Conservation (phyloP, 129 eudicot genomes). For the Lonicera japonica region DNA sequence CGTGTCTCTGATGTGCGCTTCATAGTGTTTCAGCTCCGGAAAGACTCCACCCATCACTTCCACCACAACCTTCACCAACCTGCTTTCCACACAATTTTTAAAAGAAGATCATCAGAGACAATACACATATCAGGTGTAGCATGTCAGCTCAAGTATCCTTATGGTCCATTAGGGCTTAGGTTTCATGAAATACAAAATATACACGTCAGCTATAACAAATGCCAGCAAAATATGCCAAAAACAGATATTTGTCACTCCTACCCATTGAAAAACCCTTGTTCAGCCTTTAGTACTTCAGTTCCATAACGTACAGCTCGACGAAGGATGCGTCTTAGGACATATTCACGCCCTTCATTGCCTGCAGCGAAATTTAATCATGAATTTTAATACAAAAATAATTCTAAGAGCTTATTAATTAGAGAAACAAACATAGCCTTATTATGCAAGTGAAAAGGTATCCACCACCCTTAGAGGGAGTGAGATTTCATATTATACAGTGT, state of each 20-base stretch:
- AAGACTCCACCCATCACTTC: conserved; percentile 81
- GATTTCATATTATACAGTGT: no score
- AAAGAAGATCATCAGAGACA: conserved; percentile 1
- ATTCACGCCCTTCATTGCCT: conserved; percentile 99
- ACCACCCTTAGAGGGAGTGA: no score
- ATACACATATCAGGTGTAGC: neutral
- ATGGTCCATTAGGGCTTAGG: neutral
- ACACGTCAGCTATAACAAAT: neutral
- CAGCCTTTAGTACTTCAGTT: conserved; percentile 81
- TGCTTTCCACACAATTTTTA: conserved; percentile 19
- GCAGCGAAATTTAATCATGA: conserved; percentile 13
- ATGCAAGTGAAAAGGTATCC: no score
- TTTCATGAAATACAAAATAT: neutral
- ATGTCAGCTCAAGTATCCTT: neutral
- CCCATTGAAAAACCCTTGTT: conserved; percentile 87
- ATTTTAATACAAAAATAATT: neutral
- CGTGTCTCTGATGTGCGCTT: conserved; percentile 47
- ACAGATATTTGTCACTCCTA: conserved; percentile 12
- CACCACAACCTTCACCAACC: conserved; percentile 78
- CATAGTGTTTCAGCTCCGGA: conserved; percentile 75
- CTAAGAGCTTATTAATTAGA: neutral
- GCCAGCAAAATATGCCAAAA: neutral
- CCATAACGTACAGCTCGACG: conserved; percentile 98
- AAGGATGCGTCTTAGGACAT: conserved; percentile 91
- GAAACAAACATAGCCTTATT: neutral